phyloP scores from a whole-genome alignment of 2,329 filamentous ascomycete species.

The Fonsecaea pugnacius region DNA sequence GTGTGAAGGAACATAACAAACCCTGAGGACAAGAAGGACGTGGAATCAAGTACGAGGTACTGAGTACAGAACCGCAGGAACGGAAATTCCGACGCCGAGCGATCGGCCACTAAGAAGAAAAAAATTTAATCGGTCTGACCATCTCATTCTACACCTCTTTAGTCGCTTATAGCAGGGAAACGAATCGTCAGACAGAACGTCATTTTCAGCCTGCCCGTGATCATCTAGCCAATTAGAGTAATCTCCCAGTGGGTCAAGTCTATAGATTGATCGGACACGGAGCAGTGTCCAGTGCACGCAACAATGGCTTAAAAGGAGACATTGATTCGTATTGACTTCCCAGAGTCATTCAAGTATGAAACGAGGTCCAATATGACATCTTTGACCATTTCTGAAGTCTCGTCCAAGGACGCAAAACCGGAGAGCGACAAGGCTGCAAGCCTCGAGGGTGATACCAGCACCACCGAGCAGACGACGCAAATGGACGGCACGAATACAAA shows the following conservation, averaged over 20 bases:
- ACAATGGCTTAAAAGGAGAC: neutral
- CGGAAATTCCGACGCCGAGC: conserved; percentile 1
- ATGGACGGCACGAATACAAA: neutral
- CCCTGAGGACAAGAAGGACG: neutral
- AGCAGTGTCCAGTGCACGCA: neutral
- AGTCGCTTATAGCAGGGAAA: neutral
- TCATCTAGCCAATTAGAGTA: neutral
- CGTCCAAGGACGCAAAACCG: neutral
- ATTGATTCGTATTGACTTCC: neutral
- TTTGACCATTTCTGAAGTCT: neutral
- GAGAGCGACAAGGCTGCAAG: neutral
- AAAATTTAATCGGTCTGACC: neutral
- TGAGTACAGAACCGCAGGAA: too few species aligned
- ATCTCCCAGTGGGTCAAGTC: neutral
- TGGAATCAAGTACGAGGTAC: neutral
- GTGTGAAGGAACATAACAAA: neutral
- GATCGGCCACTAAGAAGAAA: neutral
- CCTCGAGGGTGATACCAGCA: neutral
- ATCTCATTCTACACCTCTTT: too few species aligned
- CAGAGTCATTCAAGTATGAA: neutral
- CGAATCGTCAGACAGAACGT: neutral
- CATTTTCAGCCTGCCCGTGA: neutral
- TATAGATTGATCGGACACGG: conserved; percentile 4
- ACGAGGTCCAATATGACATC: neutral
- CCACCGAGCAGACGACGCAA: neutral